Evolutionary conservation across 2,329 filamentous ascomycete species (phyloP), one percentile per base, ranked within the genome.

Genomic region (Aureobasidium sp.): DNA sequence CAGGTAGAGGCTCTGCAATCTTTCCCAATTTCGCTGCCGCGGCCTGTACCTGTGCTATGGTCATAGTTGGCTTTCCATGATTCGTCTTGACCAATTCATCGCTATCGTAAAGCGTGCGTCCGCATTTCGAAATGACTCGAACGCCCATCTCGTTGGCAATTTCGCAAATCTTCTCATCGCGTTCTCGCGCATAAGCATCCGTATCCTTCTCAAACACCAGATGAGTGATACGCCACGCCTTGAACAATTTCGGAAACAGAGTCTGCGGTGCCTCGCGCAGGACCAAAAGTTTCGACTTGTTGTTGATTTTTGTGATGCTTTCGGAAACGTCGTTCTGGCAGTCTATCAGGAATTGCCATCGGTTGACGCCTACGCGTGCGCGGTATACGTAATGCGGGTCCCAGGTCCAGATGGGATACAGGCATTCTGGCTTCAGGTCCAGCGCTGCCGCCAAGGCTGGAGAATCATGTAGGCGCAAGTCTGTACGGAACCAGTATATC

Each of bases 391-490:
- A 90, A 65, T 90, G 84, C 54, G 85, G 85, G 64, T 89, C 86
- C 84, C 85, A 90, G 1, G 83, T 88, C 76, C 86, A 90, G 40
- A 90, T 78, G 1, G 85, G 86, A 73, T 84, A 90, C 22, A 90
- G 71, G 17, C 78, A 80, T 49, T 78, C 77, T 1, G 86, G 84
- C 0, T 85, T 74, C 6, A 90, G 73, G 55, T 85, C 83, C 6
- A 90, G 69, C 0, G 86, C 86, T 2, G 85, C 84, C 64, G 83
- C 77, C 22, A 90, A 72, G 1, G 85, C 85, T 7, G 85, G 85
- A 0, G 84, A 88, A 66, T 90, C 86, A 68, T 90, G 85, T 2
- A 90, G 77, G 17, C 86, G 81, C 10, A 90, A 73, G 64, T 90
- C 86, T 5, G 86, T 90, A 52, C 86, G 79, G 62, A 88, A 88